A percentile compares a stretch with the other conserved stretches of the same genome.
These are phyloP conservation scores for Proliferodiscus dingleyae DNA, from an alignment of 2,329 filamentous ascomycete genomes.

Conservation along the genomic window DNA sequence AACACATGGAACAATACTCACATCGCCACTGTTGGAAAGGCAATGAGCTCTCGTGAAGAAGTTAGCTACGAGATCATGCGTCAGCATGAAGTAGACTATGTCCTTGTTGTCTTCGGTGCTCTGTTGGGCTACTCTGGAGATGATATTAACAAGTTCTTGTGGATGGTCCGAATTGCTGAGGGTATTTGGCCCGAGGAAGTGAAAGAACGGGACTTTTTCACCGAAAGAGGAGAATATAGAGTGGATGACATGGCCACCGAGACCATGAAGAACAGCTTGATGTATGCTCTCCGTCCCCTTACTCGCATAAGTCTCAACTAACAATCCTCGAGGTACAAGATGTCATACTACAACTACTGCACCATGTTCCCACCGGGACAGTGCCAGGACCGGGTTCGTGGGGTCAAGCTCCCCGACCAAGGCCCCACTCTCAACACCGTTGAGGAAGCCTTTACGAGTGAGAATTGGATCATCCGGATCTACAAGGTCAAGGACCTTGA, in stretches of 20 bases:
- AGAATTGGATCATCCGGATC: conserved; percentile 99
- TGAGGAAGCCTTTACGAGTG: conserved; percentile 96
- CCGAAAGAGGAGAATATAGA: conserved; percentile 84
- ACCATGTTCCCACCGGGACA: conserved; percentile 87
- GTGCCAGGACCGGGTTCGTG: conserved; percentile 84
- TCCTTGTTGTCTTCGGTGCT: conserved; percentile 95
- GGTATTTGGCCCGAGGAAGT: conserved; percentile 99
- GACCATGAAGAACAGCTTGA: conserved; percentile 98
- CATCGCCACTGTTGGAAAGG: conserved; percentile 97
- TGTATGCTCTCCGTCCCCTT: conserved; percentile 55
- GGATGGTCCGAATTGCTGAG: conserved; percentile 99
- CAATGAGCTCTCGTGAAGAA: conserved; percentile 95
- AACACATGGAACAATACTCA: conserved; percentile 99
- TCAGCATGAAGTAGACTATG: conserved; percentile 97
- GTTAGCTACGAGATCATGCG: conserved; percentile 98
- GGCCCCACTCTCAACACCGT: conserved; percentile 81
- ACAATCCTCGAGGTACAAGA: conserved; percentile 77
- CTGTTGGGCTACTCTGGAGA: conserved; percentile 96
- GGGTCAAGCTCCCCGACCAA: conserved; percentile 71
- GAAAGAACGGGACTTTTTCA: conserved; percentile 96
- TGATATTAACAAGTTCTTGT: conserved; percentile 99
- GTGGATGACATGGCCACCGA: conserved; percentile 91
- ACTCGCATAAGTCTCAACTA: conserved; percentile 14
- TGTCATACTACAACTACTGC: conserved; percentile 99
- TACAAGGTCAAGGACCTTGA: conserved; percentile 99